phyloP scores from a whole-genome alignment of 106 monocot genomes.

The Platanthera guangdongensis region DNA sequence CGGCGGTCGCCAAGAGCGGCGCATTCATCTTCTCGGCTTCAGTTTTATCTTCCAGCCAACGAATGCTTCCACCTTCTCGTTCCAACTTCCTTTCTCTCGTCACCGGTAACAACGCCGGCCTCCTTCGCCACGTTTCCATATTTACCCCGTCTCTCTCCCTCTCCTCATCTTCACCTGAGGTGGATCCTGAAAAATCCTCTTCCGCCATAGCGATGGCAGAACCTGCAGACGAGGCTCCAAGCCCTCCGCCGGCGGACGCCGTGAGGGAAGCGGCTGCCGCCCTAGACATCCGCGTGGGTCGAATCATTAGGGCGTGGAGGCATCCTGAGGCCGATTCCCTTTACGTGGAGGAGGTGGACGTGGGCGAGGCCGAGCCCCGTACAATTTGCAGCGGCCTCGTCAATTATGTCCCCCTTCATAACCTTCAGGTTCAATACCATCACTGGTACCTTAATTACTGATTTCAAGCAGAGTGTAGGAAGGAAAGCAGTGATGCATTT shows the following conservation, averaged over 20 bases:
- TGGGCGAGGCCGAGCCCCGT: constrained; percentile 70
- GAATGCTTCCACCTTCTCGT: background rate
- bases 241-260: constrained; percentile 13
- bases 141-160: background rate
- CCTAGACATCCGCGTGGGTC: constrained; percentile 75
- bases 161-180: background rate
- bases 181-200: background rate
- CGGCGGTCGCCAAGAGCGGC: background rate
- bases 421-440: constrained; percentile 34
- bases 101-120: background rate
- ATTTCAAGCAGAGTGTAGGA: background rate
- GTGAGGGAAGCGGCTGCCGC: constrained; percentile 40
- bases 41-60: background rate
- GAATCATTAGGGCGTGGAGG: constrained; percentile 51
- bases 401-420: constrained; percentile 52
- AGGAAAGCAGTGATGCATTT: background rate
- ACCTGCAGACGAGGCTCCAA: background rate
- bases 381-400: constrained; percentile 97
- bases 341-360: constrained; percentile 87
- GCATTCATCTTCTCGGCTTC: background rate
- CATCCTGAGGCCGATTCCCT: constrained; percentile 92
- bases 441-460: background rate
- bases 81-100: background rate
- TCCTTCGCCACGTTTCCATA: background rate
- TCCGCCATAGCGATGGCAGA: background rate